Percentiles rank a stretch among this genome's conserved stretches.
These are phyloP conservation scores for Starmerella apicola DNA, from an alignment of 805 yeast species.

Conservation along the genomic window DNA sequence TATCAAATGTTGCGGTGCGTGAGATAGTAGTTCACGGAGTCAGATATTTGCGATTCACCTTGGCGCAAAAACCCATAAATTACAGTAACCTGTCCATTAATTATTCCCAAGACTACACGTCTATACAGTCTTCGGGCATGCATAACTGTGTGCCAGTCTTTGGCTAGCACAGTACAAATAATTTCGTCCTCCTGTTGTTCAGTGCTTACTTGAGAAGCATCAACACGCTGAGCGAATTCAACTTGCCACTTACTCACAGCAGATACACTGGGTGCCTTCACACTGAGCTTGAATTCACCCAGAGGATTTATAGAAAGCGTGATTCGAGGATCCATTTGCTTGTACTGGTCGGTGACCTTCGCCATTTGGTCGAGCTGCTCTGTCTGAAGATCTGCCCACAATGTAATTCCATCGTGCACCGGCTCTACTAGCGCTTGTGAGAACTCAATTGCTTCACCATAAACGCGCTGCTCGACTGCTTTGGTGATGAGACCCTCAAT, in stretches of 20 bases:
- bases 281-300: conserved; percentile 21
- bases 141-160: conserved; percentile 15
- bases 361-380: conserved; percentile 27
- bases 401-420: conserved; percentile 43
- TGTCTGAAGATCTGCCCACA: conserved; percentile 31
- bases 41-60: conserved; percentile 5
- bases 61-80: conserved; percentile 14
- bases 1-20: conserved; percentile 8
- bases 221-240: conserved; percentile 12
- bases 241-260: conserved; percentile 25
- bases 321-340: conserved; percentile 20
- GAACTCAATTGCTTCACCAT: conserved; percentile 47
- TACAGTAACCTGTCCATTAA: conserved; percentile 8
- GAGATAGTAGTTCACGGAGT: conserved; percentile 15
- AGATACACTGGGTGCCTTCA: conserved; percentile 20
- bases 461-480: conserved; percentile 35
- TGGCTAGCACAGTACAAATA: conserved; percentile 8
- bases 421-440: conserved; percentile 41
- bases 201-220: too few relatives aligned
- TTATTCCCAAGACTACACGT: conserved; percentile 18
- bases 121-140: conserved; percentile 12
- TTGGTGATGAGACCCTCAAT: conserved; percentile 31
- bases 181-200: conserved; percentile 4
- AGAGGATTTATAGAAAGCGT: conserved; percentile 15
- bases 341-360: conserved; percentile 26